phyloP scores from a whole-genome alignment of 2,329 filamentous ascomycete genomes.

The Diaporthe eres region DNA sequence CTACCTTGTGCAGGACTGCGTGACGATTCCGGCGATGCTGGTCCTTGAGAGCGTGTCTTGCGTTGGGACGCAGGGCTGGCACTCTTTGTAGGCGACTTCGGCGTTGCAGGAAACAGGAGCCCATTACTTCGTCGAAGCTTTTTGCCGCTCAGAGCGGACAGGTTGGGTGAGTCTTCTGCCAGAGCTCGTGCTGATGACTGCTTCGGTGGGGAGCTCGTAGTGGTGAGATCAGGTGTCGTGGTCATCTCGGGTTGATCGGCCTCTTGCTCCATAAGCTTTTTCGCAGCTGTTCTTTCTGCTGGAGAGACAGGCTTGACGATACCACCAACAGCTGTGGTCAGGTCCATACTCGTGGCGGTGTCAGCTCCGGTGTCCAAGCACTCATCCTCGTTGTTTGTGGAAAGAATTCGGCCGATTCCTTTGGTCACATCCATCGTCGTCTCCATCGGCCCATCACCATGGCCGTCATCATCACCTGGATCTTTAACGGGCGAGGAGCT shows the following conservation, averaged over 20 bases:
- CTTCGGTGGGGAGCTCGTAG: constrained; percentile 55
- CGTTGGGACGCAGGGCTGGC: constrained; percentile 33
- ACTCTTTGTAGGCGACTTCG: constrained; percentile 47
- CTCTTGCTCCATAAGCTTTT: constrained; percentile 72
- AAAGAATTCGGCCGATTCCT: constrained; percentile 68
- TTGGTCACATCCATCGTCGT: constrained; percentile 76
- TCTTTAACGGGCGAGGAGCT: constrained; percentile 45
- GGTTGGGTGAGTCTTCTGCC: constrained; percentile 67
- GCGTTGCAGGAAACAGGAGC: constrained; percentile 57
- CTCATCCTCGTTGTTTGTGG: constrained; percentile 50
- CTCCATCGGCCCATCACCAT: constrained; percentile 54
- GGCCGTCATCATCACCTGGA: constrained; percentile 47
- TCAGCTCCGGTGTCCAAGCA: constrained; percentile 42
- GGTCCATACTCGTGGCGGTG: constrained; percentile 75
- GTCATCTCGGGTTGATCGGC: constrained; percentile 64
- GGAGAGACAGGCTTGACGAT: constrained; percentile 65
- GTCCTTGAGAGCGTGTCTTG: constrained; percentile 38
- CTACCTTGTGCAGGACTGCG: constrained; percentile 34
- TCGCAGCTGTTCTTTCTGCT: constrained; percentile 62
- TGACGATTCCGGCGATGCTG: constrained; percentile 40
- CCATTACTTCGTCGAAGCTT: constrained; percentile 64
- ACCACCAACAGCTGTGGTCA: constrained; percentile 74
- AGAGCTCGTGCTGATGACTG: constrained; percentile 43
- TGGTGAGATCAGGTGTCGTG: constrained; percentile 55
- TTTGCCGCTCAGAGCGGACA: constrained; percentile 67